Base-by-base conservation (phyloP, 202 grass and related monocot species). In the Dendrocalamus latiflorus region DNA sequence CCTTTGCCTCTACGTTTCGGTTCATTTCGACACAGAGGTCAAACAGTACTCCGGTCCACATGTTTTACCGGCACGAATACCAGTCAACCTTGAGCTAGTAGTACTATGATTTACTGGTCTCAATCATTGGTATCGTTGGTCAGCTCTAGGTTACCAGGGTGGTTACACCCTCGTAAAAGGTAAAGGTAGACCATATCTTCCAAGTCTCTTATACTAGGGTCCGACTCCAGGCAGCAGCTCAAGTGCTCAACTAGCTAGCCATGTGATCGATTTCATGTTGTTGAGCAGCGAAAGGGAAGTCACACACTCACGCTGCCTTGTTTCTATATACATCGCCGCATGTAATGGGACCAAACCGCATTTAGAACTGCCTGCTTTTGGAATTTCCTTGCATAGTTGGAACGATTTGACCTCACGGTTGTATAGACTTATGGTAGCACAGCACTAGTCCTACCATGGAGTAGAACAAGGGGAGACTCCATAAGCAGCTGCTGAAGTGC, bases 141-240 rank as follows among this genome's bases (percentile, higher is more conserved):
- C 50, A 80, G 69, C 76, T 86, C 37, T 53, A 28, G 26, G 18
- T 56, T 43, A n/a, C 50, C 49, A 75, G 70, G 77, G 77, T 81
- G 20, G 77, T 86, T 86, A 53, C 49, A 17, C 9, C 77, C 76
- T 80, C 76, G 61, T 68, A 16, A 68, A 75, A 81, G 36, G 22
- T 24, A 10, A 77, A 57, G 37, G 18, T 50, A 68, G 77, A 58
- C 69, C 61, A 59, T 50, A 73, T 65, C 66, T n/a, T 70, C 74
- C 9, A 21, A 26, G 49, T 17, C 61, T 76, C 25, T 24, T 37
- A 55, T 37, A 20, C 5, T 17, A 20, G 1, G 12, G 9, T 3
- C 4, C 13, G 16, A 6, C 25, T 36, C 44, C 48, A 37, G n/a
- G 24, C 58, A 68, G 71, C 0, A 25, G 54, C 49, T 17, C 49